Percentiles rank a stretch among this genome's conserved stretches.
Conservation (phyloP, 176 grass and related monocot genomes). For the Themeda triandra region DNA sequence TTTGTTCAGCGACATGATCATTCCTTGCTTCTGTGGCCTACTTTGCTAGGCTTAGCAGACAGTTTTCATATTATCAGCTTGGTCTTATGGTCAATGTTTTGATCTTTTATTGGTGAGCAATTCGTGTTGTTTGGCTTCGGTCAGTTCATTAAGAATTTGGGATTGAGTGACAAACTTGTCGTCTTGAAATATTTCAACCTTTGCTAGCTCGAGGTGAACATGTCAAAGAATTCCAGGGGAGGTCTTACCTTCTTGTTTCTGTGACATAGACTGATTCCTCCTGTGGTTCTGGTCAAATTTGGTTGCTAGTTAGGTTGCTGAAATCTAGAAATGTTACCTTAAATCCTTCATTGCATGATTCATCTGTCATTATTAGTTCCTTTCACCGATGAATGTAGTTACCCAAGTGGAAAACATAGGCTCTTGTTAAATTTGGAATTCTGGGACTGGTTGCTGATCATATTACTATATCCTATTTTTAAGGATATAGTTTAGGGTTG, state of each 20-base stretch:
- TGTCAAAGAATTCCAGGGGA: not conserved
- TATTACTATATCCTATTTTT: not conserved
- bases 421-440: not conserved
- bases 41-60: not conserved
- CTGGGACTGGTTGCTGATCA: not conserved
- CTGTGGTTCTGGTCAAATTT: conserved; percentile 18
- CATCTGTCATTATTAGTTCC: not conserved
- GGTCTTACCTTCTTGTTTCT: not conserved
- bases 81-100: not conserved
- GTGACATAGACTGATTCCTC: conserved; percentile 17
- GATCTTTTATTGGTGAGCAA: not conserved
- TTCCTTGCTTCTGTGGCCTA: not conserved
- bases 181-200: not conserved
- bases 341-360: not conserved
- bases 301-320: not conserved
- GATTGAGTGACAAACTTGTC: not conserved
- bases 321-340: not conserved
- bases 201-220: not conserved
- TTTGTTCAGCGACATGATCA: not conserved
- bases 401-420: not conserved
- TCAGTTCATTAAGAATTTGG: not conserved
- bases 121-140: not conserved
- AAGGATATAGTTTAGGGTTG: not conserved
- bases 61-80: not conserved
- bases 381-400: not conserved